These are phyloP conservation scores for Datisca glomerata DNA, from an alignment of 306 rosid species.

Conservation along the genomic window DNA sequence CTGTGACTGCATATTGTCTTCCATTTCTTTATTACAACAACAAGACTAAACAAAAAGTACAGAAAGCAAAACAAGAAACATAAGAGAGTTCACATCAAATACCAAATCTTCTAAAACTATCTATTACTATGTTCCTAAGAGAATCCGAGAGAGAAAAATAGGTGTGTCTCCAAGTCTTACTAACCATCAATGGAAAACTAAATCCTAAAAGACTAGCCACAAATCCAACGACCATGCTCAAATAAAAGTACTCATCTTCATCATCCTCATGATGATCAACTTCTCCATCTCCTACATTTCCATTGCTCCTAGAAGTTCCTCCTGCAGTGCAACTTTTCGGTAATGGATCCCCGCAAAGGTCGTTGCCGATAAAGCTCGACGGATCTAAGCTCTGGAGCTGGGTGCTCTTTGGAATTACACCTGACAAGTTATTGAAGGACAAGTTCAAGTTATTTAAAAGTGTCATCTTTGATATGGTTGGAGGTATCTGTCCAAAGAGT, in stretches of 20 bases:
- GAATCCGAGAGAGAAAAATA: not conserved
- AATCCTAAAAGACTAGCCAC: slow-evolving; percentile 2
- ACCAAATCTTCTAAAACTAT: no score
- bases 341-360: not conserved
- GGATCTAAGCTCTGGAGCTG: slow-evolving; percentile 7
- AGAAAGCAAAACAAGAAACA: no score
- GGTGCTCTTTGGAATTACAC: slow-evolving; percentile 6
- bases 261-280: not conserved
- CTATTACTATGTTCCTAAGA: not conserved
- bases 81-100: no score
- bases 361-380: slow-evolving; percentile 1
- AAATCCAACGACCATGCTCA: not conserved
- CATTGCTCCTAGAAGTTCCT: no score
- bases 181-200: slow-evolving; percentile 3
- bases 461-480: slow-evolving; percentile 4
- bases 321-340: not conserved
- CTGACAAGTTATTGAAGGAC: slow-evolving; percentile 7
- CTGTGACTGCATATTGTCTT: no score
- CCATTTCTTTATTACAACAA: no score
- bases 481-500: slow-evolving; percentile 8
- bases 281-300: slow-evolving; percentile 1
- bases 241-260: slow-evolving; percentile 1
- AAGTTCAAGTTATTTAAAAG: slow-evolving; percentile 9
- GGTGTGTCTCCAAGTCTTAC: not conserved
- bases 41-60: no score